These are phyloP conservation scores for Boletus reticulatus DNA, from an alignment of 768 basidiomycete genomes.

Conservation along the genomic window DNA sequence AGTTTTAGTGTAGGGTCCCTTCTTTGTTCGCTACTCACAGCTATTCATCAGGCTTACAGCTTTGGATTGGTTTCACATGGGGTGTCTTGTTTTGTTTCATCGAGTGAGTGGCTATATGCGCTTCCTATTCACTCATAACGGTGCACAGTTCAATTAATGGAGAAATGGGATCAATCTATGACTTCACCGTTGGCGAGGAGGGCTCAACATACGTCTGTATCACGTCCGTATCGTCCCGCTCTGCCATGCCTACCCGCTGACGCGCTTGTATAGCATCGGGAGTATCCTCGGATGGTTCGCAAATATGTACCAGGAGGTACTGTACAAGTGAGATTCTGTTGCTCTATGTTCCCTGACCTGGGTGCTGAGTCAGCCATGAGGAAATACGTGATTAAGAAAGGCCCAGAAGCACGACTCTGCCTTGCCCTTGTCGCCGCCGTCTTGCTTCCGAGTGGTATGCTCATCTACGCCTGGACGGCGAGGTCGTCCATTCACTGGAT, in stretches of 20 bases:
- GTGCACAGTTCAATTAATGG: conserved; percentile 49
- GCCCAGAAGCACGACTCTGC: conserved; percentile 62
- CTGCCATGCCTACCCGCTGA: not conserved
- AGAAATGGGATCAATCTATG: conserved; percentile 55
- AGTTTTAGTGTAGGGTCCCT: conserved; percentile 62
- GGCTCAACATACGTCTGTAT: conserved; percentile 62
- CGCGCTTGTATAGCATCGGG: conserved; percentile 44
- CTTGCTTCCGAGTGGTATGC: conserved; percentile 57
- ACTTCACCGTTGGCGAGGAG: conserved; percentile 55
- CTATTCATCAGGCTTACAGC: conserved; percentile 32
- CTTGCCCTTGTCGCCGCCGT: conserved; percentile 53
- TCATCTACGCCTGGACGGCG: conserved; percentile 73
- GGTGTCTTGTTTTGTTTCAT: conserved; percentile 70
- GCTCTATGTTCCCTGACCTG: not conserved
- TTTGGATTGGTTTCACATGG: conserved; percentile 78
- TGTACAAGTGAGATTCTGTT: conserved; percentile 43
- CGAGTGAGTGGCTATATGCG: conserved; percentile 38
- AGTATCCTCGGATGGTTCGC: conserved; percentile 46
- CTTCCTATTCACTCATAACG: conserved; percentile 1
- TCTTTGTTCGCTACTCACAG: not conserved
- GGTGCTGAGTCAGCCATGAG: conserved; percentile 12
- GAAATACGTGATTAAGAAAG: conserved; percentile 31
- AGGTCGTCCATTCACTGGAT: conserved; percentile 59
- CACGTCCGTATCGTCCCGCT: conserved; percentile 37
- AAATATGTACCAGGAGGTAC: conserved; percentile 46